Base-by-base conservation (phyloP, 352 stramenopile genomes). In the Pseudoperonospora humuli region DNA sequence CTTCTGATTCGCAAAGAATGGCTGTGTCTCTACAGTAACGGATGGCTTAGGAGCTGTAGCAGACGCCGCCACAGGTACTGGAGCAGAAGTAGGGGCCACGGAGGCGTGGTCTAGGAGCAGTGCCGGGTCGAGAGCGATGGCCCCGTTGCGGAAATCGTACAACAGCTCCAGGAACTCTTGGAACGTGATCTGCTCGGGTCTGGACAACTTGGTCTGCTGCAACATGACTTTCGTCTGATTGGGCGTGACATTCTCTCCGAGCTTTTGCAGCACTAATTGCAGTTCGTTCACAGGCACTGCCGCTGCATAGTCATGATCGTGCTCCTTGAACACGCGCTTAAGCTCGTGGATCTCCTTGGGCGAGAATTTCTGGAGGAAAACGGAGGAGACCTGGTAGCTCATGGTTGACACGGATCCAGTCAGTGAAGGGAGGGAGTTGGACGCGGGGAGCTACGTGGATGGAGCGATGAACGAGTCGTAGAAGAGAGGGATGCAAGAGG, bases 281-380 rank as follows among this genome's bases (percentile, higher is more conserved):
- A 91, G 45, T 15, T 90, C 70, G 3, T 6, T 25, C 21, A 61
- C 39, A 6, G 66, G 45, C 29, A 91, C 72, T 7, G 72, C 73
- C 4, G 74, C 81, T 9, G 62, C 62, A 35, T 72, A 75, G 60
- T 93, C 74, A 38, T 47, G 52, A 57, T 93, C 81, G 41, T 88
- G 82, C 64, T 86, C 71, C 45, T 87, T 86, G 58, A 93, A 93
- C 23, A 84, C 73, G 49, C 73, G 69, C 58, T 91, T 89, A 55
- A 88, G 66, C 57, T 91, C 75, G 50, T 90, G 72, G 60, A 89
- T 90, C 60, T 93, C 81, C 52, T 86, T 87, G 54, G 79, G 81
- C 47, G 76, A 81, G 51, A 93, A 90, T 53, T 90, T 90, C 46
- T 90, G 80, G 39, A 93, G 45, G 47, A 90, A 93, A 34, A 68